Evolutionary conservation across 2,329 filamentous ascomycete genomes (phyloP), one percentile per base, ranked within the genome.

Genomic region (Zopfia rhizophila): DNA sequence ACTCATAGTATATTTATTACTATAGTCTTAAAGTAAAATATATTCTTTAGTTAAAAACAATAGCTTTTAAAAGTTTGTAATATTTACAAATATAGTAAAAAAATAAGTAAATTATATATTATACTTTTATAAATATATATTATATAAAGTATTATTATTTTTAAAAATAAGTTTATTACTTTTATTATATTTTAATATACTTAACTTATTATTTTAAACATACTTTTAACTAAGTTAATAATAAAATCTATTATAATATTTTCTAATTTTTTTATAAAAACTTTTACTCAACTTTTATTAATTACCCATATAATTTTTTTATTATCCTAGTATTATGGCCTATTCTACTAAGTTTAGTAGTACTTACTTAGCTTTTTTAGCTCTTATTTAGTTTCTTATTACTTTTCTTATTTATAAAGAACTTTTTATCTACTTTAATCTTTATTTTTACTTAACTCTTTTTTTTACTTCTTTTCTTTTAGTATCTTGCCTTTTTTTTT

Each of bases 161-260:
- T 11, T n/a, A 14, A 31, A 14, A 31, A 14, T 16, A 11, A 31
- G 29, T 31, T 14, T 31, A 31, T 31, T 10, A 31, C 29, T 31
- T 11, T 14, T 31, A 31, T 31, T 11, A 31, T 31, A 14, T 31
- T 31, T 7, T 31, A 31, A 16, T 31, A 31, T 8, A 31, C 14
- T 31, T 31, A 31, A 31, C 29, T 14, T 31, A 31, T 31, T 10
- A 31, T 16, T 14, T 31, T 14, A 11, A 31, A 31, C 14, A 11
- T 31, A 14, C 29, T 31, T 31, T 31, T 10, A 11, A 31, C 7
- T 31, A 31, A 14, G 29, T 31, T 31, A 10, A 31, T 31, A 31
- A 31, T 31, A 31, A 31, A 31, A 16, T 31, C 29, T 31, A 31
- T 31, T 8, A 14, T 31, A 31, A 31, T 31, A 31, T 31, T 14